Evolutionary conservation across 2,329 filamentous ascomycete species (phyloP), one percentile per base, ranked within the genome.

Genomic region (Thielaviopsis ethacetica): DNA sequence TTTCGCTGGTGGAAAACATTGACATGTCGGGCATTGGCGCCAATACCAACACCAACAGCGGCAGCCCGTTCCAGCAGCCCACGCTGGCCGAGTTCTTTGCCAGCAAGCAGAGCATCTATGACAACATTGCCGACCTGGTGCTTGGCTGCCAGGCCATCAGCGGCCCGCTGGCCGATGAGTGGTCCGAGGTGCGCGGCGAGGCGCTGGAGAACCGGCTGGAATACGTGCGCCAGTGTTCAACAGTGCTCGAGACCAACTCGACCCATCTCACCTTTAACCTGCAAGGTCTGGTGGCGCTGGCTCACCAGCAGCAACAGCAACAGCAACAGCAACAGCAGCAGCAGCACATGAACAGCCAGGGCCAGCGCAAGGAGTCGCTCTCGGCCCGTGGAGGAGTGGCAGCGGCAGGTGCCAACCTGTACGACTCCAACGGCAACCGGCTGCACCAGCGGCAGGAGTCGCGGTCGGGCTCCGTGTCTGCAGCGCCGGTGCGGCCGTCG

Each of bases 21-120:
- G 90, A 97, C 65, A 78, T 98, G 15, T 85, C 87, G 0, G 81
- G 86, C 0, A 74, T 97, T 9, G 7, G 30, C 30, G 7, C 2
- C 30, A 10, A 9, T 9, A 12, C 7, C 30, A 12, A 9, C 10
- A 12, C 2, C 10, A 12, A 2, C 30, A 12, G 7, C 30, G 7
- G 30, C 6, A 34, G 85, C 61, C 84, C 80, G 61, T 85, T 91
- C 64, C 87, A 91, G 68, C 91, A 86, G 51, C 89, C 90, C 0
- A 88, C 94, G 65, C 73, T 97, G 34, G 79, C 83, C 54, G 93
- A 97, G 65, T 96, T 96, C 69, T 85, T 84, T 66, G 80, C 84
- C 34, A 88, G 95, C 69, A 97, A 97, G 71, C 93, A 98, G 70
- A 87, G 86, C 65, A 76, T 95, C 19, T 97, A 97, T 70, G 93